Percentiles rank a stretch among this genome's conserved stretches.
These are phyloP conservation scores for Sarocladium brachiariae DNA, from an alignment of 2,329 filamentous ascomycete genomes.

Conservation along the genomic window DNA sequence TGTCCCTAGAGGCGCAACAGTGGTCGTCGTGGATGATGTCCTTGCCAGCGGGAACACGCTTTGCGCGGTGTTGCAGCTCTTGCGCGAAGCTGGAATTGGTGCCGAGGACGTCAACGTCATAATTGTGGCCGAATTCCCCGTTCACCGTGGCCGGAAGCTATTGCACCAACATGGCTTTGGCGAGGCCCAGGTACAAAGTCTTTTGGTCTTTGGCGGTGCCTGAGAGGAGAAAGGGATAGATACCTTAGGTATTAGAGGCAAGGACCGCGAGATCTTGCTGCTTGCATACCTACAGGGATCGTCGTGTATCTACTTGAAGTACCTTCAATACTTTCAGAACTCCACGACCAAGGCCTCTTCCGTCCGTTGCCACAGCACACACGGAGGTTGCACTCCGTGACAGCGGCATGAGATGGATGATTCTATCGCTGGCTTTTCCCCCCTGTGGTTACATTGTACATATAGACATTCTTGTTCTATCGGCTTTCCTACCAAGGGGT, in stretches of 20 bases:
- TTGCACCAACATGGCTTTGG: slow-evolving; percentile 44
- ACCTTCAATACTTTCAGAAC: no score
- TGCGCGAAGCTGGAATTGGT: slow-evolving; percentile 35
- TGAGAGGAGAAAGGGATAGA: slow-evolving; percentile 11
- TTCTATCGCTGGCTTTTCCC: no score
- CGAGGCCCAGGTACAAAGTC: slow-evolving; percentile 39
- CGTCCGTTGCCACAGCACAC: no score
- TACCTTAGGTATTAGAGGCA: no score
- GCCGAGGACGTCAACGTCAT: slow-evolving; percentile 37
- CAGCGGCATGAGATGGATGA: no score
- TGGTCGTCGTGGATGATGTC: slow-evolving; percentile 56
- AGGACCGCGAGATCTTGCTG: neutral
- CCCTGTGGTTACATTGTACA: no score
- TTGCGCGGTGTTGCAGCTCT: slow-evolving; percentile 42
- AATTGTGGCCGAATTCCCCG: slow-evolving; percentile 51
- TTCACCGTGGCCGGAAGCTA: slow-evolving; percentile 42
- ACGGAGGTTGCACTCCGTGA: no score
- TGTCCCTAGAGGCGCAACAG: slow-evolving; percentile 30
- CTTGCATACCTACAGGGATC: no score
- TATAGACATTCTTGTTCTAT: no score
- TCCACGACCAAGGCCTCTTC: no score
- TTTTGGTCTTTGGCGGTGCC: slow-evolving; percentile 35
- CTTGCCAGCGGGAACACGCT: slow-evolving; percentile 50
- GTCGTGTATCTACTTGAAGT: no score
- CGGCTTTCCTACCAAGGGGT: no score